These are phyloP conservation scores for Quercus phellos DNA, from an alignment of 331 rosid species.

Conservation along the genomic window DNA sequence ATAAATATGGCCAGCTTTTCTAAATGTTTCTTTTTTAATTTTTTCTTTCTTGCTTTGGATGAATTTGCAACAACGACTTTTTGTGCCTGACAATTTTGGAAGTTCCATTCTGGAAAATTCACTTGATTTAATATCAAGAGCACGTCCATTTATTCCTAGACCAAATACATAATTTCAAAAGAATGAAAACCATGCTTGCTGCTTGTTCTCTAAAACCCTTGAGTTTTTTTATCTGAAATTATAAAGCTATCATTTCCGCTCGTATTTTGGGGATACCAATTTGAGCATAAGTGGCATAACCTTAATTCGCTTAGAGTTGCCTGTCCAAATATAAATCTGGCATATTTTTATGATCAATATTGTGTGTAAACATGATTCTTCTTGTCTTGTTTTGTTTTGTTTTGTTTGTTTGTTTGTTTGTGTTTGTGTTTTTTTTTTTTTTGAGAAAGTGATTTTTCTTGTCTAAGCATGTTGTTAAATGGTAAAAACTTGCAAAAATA, in stretches of 20 bases:
- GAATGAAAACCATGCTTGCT: not conserved
- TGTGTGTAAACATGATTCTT: not conserved
- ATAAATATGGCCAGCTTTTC: not conserved
- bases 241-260: not conserved
- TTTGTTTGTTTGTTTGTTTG: no score
- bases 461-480: not conserved
- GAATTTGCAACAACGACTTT: not conserved
- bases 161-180: not conserved
- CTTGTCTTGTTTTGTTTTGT: no score
- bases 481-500: not conserved
- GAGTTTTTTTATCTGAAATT: not conserved
- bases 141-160: not conserved
- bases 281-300: not conserved
- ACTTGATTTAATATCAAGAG: not conserved
- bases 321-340: not conserved
- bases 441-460: not conserved
- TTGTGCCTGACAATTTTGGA: not conserved
- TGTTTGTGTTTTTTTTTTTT: no score
- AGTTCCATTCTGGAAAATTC: not conserved
- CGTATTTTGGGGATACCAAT: not conserved
- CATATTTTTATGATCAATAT: not conserved
- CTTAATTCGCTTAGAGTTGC: not conserved
- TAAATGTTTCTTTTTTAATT: not conserved
- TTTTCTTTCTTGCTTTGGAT: not conserved
- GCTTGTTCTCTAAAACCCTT: not conserved